A percentile compares a stretch with the other conserved stretches of the same genome.
Conservation (phyloP, 1,284 basidiomycete species). For the Tremellales sp. region DNA sequence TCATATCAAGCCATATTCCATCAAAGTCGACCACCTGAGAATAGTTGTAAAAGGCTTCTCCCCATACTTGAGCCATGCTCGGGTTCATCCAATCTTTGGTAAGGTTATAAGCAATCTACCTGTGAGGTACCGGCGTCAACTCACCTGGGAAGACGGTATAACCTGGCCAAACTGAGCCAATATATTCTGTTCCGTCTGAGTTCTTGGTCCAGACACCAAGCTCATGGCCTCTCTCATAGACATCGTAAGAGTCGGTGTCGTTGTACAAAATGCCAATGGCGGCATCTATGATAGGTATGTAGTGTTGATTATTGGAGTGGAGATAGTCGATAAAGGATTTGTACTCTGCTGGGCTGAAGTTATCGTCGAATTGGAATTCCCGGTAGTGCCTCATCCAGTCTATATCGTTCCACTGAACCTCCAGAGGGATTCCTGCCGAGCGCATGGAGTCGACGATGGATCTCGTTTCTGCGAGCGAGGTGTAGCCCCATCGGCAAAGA, state of each 20-base stretch:
- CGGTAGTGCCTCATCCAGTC: slow-evolving; percentile 54
- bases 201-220: slow-evolving; percentile 62
- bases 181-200: slow-evolving; percentile 58
- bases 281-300: slow-evolving; percentile 41
- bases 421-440: slow-evolving; percentile 31
- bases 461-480: slow-evolving; percentile 29
- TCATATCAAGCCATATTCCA: slow-evolving; percentile 55
- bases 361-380: slow-evolving; percentile 29
- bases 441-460: slow-evolving; percentile 27
- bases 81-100: slow-evolving; percentile 60
- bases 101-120: background rate
- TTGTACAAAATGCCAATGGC: slow-evolving; percentile 23
- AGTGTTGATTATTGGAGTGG: slow-evolving; percentile 55
- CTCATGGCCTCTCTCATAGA: slow-evolving; percentile 58
- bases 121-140: background rate
- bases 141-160: slow-evolving; percentile 56
- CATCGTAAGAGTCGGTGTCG: slow-evolving; percentile 51
- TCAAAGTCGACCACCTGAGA: slow-evolving; percentile 57
- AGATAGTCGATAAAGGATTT: slow-evolving; percentile 60
- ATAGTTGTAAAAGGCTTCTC: slow-evolving; percentile 57
- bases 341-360: slow-evolving; percentile 54
- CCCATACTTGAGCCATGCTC: slow-evolving; percentile 59
- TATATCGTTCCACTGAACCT: slow-evolving; percentile 33
- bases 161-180: slow-evolving; percentile 66
- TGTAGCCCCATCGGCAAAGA: slow-evolving; percentile 45